phyloP scores from a whole-genome alignment of 2,329 filamentous ascomycete species.

The Aureobasidium sp. region DNA sequence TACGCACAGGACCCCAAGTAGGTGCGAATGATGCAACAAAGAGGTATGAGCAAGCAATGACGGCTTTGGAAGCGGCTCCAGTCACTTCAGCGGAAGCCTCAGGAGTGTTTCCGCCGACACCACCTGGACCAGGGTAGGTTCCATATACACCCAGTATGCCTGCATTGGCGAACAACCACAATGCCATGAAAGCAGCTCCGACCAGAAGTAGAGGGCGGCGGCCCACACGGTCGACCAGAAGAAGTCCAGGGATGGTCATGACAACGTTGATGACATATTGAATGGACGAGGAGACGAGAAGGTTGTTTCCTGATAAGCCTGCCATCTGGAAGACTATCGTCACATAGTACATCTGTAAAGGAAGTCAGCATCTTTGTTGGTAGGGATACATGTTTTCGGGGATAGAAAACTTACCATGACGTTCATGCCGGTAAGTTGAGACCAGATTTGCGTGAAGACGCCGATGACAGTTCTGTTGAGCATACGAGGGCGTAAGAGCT shows the following conservation, averaged over 20 bases:
- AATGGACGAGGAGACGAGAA: conserved; percentile 72
- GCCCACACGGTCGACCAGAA: conserved; percentile 74
- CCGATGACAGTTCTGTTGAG: conserved; percentile 78
- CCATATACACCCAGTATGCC: conserved; percentile 69
- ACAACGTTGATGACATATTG: conserved; percentile 84
- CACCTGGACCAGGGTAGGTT: conserved; percentile 38
- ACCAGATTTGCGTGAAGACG: conserved; percentile 80
- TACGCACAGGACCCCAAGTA: conserved; percentile 60
- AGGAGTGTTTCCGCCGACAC: conserved; percentile 41
- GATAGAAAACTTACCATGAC: conserved; percentile 66
- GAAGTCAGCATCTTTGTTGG: too few relatives aligned
- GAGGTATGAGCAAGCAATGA: conserved; percentile 77
- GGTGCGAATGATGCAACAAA: conserved; percentile 76
- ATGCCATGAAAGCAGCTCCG: conserved; percentile 70
- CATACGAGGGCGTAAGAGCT: conserved; percentile 79
- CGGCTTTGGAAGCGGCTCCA: conserved; percentile 47
- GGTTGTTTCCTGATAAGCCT: conserved; percentile 59
- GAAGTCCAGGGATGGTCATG: conserved; percentile 75
- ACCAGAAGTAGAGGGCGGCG: conserved; percentile 73
- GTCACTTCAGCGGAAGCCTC: conserved; percentile 46
- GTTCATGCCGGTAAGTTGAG: conserved; percentile 81
- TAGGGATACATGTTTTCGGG: too few relatives aligned
- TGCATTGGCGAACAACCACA: conserved; percentile 69
- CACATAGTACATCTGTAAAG: conserved; percentile 30
- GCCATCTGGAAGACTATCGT: conserved; percentile 78